Evolutionary conservation across 2,329 filamentous ascomycete species (phyloP), one percentile per base, ranked within the genome.

Genomic region (Hypocreales sp.): DNA sequence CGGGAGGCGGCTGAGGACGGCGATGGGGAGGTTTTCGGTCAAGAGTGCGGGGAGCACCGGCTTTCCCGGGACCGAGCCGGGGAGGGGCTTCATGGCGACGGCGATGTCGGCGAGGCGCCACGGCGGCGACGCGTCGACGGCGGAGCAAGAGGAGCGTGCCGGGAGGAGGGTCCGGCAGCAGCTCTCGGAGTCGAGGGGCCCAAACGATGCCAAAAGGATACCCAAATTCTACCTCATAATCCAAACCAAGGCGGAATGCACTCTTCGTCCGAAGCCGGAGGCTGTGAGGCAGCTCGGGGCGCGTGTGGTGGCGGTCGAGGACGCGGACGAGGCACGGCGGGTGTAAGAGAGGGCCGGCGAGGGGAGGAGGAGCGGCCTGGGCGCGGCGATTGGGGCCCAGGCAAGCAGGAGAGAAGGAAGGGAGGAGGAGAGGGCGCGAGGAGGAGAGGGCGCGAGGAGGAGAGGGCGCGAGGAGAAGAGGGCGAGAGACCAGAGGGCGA

Each of bases 1-100:
- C 16, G 55, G 55, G 13, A 55, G 46, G 22, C 52, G 56, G 37
- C 56, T 60, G 29, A 60, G 43, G 26, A 57, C 52, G 10, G 54
- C 52, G 27, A 58, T 40, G 37, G 55, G 56, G 25, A 60, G 38
- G 24, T 53, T 52, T 25, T 55, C 52, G 18, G 52, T 51, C 43
- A 51, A 51, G 9, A 55, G 43, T 20, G 51, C 48, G 26, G 55
- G 53, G 13, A 54, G 47, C 40, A 53, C 50, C 27, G 53, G 50
- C 45, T 59, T 60, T 35, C 50, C 48, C 34, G 53, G 46, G 8
- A 50, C 34, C 25, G 53, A 40, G 21, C 45, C 47, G 30, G 48
- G 32, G 24, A 55, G 40, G 38, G 56, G 53, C 38, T 53, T 51
- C 55, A 58, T 58, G 31, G 34, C 14, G 22, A 30, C 27, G 23